A percentile compares a stretch with the other conserved stretches of the same genome.
phyloP scores from a whole-genome alignment of 2,329 filamentous ascomycete species.

The Aurifilum marmelostoma region DNA sequence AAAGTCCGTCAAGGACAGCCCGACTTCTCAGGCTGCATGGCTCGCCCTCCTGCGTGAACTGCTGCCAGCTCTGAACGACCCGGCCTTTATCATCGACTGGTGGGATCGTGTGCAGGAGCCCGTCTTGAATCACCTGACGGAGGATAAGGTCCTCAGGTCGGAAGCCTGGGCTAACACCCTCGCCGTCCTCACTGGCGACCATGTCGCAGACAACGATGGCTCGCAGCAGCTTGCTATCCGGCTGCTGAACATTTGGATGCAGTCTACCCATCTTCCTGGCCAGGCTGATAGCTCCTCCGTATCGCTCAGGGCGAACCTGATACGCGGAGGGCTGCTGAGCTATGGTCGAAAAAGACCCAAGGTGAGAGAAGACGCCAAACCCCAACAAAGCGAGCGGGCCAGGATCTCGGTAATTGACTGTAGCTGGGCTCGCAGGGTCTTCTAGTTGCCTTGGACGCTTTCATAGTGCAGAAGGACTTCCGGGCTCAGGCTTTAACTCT shows the following conservation, averaged over 20 bases:
- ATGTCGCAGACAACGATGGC: conserved; percentile 52
- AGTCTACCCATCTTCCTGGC: conserved; percentile 45
- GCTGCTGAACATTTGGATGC: conserved; percentile 61
- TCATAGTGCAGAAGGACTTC: conserved; percentile 65
- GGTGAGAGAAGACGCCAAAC: conserved; percentile 33
- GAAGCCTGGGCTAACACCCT: conserved; percentile 69
- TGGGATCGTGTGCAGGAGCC: conserved; percentile 67
- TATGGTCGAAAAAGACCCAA: conserved; percentile 72
- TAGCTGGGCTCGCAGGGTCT: conserved; percentile 55
- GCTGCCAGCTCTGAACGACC: conserved; percentile 64
- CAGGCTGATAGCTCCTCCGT: conserved; percentile 42
- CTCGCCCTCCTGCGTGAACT: conserved; percentile 67
- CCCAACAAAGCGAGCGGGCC: conserved; percentile 10
- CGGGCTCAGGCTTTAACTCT: conserved; percentile 68
- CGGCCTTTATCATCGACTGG: conserved; percentile 69
- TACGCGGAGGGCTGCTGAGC: conserved; percentile 56
- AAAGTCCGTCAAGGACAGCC: conserved; percentile 61
- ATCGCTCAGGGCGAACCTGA: conserved; percentile 53
- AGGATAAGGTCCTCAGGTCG: conserved; percentile 65
- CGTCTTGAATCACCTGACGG: conserved; percentile 56
- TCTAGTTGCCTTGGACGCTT: conserved; percentile 65
- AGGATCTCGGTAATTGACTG: conserved; percentile 31
- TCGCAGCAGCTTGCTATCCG: conserved; percentile 58
- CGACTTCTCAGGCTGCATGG: conserved; percentile 67
- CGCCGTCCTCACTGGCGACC: conserved; percentile 65